Percentiles rank a stretch among this genome's conserved stretches.
Conservation (phyloP, 148 eudicot species). For the Vaccinium myrtillus region DNA sequence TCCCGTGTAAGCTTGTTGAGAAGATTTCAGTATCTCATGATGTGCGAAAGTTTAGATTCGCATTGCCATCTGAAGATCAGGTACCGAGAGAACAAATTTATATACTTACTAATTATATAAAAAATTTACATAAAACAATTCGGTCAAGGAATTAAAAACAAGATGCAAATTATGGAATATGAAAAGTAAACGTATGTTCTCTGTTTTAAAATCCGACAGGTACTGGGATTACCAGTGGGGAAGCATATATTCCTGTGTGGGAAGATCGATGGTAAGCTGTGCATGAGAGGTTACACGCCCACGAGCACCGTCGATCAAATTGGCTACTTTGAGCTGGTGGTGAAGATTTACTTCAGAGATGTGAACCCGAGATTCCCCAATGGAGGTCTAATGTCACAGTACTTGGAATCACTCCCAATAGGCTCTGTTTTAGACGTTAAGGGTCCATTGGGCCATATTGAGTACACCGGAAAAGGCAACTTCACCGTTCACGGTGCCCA, state of each 20-base stretch:
- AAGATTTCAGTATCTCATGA: constrained; percentile 73
- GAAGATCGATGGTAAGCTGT: constrained; percentile 56
- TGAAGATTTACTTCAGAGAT: constrained; percentile 69
- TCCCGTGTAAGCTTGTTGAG: constrained; percentile 66
- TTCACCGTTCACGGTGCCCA: constrained; percentile 67
- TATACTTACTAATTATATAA: neutral
- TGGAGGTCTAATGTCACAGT: constrained; percentile 81
- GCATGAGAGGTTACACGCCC: constrained; percentile 96
- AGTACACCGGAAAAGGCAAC: constrained; percentile 67
- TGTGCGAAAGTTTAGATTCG: constrained; percentile 61
- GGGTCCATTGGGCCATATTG: constrained; percentile 92
- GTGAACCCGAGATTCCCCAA: constrained; percentile 67
- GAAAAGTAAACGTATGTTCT: too few relatives aligned
- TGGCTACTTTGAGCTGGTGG: constrained; percentile 75
- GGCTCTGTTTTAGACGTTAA: constrained; percentile 68
- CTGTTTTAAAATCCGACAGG: neutral
- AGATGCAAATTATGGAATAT: neutral
- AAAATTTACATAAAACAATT: too few relatives aligned
- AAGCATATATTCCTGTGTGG: constrained; percentile 85
- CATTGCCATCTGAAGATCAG: constrained; percentile 63
- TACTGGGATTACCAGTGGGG: constrained; percentile 76
- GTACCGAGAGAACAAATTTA: neutral
- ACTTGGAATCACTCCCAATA: constrained; percentile 52
- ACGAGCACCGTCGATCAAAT: constrained; percentile 57
- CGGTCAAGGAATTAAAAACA: neutral